Percentiles rank a stretch among this genome's conserved stretches.
phyloP scores from a whole-genome alignment of 768 basidiomycete genomes.

The Candolleomyces eurysporus region DNA sequence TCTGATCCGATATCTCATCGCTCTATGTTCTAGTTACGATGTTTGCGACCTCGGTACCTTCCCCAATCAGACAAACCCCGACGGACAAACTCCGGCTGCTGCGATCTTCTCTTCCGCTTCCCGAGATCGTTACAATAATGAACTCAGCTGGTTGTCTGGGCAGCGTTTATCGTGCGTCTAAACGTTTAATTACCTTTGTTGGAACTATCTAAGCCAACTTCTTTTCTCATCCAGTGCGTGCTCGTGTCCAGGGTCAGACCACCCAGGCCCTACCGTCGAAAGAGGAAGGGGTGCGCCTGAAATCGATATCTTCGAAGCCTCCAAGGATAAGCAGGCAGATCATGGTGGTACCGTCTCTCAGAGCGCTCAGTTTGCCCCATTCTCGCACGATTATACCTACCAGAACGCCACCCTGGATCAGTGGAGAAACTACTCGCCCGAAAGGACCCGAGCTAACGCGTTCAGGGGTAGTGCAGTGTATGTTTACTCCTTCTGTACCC shows the following conservation, averaged over 20 bases:
- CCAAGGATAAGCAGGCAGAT: slow-evolving; percentile 50
- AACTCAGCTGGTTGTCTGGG: slow-evolving; percentile 74
- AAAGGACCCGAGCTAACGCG: slow-evolving; percentile 32
- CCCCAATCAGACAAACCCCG: slow-evolving; percentile 60
- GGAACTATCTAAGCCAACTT: background rate
- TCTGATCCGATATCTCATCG: background rate
- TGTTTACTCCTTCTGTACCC: background rate
- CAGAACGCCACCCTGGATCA: slow-evolving; percentile 28
- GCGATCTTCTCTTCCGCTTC: slow-evolving; percentile 53
- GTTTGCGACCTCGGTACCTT: slow-evolving; percentile 78
- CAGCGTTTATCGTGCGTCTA: slow-evolving; percentile 66
- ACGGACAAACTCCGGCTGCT: slow-evolving; percentile 56
- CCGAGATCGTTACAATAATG: slow-evolving; percentile 48
- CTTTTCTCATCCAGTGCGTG: slow-evolving; percentile 48
- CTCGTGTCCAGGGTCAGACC: slow-evolving; percentile 72
- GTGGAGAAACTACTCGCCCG: slow-evolving; percentile 31
- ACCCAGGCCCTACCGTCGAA: slow-evolving; percentile 61
- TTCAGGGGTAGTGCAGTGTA: slow-evolving; percentile 52
- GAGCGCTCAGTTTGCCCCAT: slow-evolving; percentile 68
- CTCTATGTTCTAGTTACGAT: slow-evolving; percentile 41
- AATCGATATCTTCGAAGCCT: slow-evolving; percentile 81
- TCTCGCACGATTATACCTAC: slow-evolving; percentile 42
- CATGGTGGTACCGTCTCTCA: slow-evolving; percentile 66
- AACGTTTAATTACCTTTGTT: background rate
- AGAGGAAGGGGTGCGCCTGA: slow-evolving; percentile 75